Conservation (phyloP, 2,329 filamentous ascomycete species). For the Coniochaeta sp. region DNA sequence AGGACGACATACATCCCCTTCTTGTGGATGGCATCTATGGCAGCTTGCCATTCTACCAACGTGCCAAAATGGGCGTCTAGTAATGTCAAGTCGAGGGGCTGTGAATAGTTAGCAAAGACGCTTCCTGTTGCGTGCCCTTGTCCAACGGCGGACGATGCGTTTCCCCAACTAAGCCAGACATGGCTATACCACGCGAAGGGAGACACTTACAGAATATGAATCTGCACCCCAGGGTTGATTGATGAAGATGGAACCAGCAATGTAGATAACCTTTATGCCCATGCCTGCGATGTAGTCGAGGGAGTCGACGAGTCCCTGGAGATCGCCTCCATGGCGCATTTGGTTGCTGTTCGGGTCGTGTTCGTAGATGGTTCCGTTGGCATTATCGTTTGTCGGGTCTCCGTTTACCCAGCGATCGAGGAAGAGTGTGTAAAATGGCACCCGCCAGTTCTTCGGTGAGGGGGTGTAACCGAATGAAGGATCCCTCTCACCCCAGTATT, state of each 20-base stretch:
- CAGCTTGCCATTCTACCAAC: conserved; percentile 1
- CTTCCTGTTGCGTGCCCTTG: too few relatives aligned
- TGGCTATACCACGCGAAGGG: too few relatives aligned
- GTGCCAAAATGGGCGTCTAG: conserved; percentile 1
- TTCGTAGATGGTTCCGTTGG: conserved; percentile 52
- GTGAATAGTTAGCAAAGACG: neutral
- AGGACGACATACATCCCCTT: conserved; percentile 2
- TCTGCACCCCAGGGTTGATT: conserved; percentile 57
- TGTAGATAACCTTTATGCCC: conserved; percentile 53
- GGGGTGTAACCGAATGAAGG: conserved; percentile 38
- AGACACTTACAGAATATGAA: conserved; percentile 31
- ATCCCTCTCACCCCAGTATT: conserved; percentile 51
- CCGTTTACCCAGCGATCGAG: conserved; percentile 56
- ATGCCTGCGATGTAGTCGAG: conserved; percentile 56
- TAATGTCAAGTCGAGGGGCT: conserved; percentile 4
- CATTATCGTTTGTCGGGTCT: conserved; percentile 54
- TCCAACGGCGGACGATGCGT: too few relatives aligned
- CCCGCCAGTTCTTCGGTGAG: conserved; percentile 52
- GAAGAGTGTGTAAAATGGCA: conserved; percentile 45
- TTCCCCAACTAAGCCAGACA: neutral
- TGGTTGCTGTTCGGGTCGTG: conserved; percentile 51
- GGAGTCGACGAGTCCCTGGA: conserved; percentile 45
- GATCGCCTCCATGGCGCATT: conserved; percentile 55
- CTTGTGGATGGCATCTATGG: neutral
- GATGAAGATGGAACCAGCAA: conserved; percentile 53